Evolutionary conservation across 371 early-diverging fungal genomes (phyloP), one percentile per base, ranked within the genome.

Genomic region (Umbelopsis sp.): DNA sequence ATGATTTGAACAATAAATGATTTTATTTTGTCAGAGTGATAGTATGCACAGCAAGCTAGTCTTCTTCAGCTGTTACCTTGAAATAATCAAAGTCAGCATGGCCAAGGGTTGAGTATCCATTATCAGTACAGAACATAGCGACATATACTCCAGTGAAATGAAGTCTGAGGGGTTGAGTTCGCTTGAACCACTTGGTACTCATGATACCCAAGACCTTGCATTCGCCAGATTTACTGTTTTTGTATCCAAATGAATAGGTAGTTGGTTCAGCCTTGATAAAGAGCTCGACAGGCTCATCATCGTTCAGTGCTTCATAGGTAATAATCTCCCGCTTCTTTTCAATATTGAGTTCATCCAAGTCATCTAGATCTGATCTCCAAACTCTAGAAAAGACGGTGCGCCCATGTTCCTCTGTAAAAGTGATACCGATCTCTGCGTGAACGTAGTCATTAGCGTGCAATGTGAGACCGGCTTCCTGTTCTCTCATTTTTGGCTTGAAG

Each of bases 201-300:
- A 64, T 46, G 10, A 25, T 64, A 8, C 45, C 64, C 14, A 64
- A 29, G 9, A 44, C 24, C 10, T 38, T 44, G 8, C 3, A 35
- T 9, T 44, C 24, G 4, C 44, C 44, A 2, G 29, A 1, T 35
- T 8, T 35, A 10, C 29, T 57, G 29, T 29, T 12, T 6, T 12
- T 29, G n/a, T 57, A 57, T 57, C 57, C 57, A 57, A 57, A 57
- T 16, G 29, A 35, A n/a, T 57, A 57, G 7, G 35, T 35, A 1
- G 57, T 57, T 11, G 57, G 29, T 5, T 44, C 41, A 8, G 64
- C 44, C n/a, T 41, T 20, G 64, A 64, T 18, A 11, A 32, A 35
- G n/a, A 64, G 64, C 64, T 64, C 45, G 14, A 64, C 46, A 25
- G 64, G 64, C 18, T 64, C 64, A 64, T 45, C 29, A n/a, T 64